Base-by-base conservation (phyloP, 2,329 filamentous ascomycete species). In the Hymenoscyphus repandus region DNA sequence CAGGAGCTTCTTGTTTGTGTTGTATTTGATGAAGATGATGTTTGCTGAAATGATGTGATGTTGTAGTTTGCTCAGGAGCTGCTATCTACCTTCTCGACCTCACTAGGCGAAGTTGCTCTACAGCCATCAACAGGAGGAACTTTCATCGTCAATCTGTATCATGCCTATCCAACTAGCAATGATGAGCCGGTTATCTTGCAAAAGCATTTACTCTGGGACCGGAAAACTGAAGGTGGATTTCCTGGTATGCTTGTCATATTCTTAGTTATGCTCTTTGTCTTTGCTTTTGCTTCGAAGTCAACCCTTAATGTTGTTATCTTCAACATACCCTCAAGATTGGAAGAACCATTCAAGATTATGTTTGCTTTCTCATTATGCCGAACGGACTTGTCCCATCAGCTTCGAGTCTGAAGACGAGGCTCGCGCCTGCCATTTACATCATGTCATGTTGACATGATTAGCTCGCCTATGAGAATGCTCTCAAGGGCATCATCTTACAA, bases 11-110 rank as follows among this genome's bases (percentile, higher is more conserved):
- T 27, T 27, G 22, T 37, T 11, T 37, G 3, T 37, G 34, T 37
- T 37, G 18, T 31, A n/a, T 38, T 27, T n/a, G 15, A 40, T 27
- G 22, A 7, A 27, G 22, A 27, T 4, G 22, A 31, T 13, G 31
- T 11, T 36, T 27, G 17, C 32, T 45, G 22, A 27, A 18, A 36
- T n/a, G 20, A 30, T 11, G 6, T 31, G 18, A 45, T 43, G 22
- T 34, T 47, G 33, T 60, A 96, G 88, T 96, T 87, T 68, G 92
- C 86, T 44, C 93, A 97, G 76, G 93, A 97, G 70, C 83, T 99
- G 40, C 82, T 99, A 34, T 95, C 90, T 1, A 99, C 92, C 0
- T 99, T 99, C 72, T 81, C 82, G 49, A 88, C 83, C 1, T 76
- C 82, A 40, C 79, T 97, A 1, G 91, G 90, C 54, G 92, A 97